Percentiles rank a stretch among this genome's conserved stretches.
phyloP scores from a whole-genome alignment of 805 yeast species.

The Nakazawaea wickerhamii region DNA sequence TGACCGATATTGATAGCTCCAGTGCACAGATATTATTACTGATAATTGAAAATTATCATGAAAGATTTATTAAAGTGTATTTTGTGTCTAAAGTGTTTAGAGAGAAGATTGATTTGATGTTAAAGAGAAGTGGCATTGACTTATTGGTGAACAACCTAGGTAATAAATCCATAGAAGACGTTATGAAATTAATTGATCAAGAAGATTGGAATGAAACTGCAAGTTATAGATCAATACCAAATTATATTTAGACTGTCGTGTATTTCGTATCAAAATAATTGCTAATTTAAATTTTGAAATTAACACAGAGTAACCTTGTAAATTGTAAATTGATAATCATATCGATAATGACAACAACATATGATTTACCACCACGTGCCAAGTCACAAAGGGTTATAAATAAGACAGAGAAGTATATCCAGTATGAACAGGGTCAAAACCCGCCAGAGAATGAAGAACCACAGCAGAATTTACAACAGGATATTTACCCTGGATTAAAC shows the following conservation, averaged over 20 bases:
- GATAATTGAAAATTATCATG: conserved; percentile 51
- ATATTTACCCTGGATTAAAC: conserved; percentile 77
- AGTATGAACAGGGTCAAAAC: conserved; percentile 8
- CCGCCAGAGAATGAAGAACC: too few relatives aligned
- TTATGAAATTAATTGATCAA: conserved; percentile 1
- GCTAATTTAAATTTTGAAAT: background rate
- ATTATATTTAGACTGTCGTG: background rate
- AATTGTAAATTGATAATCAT: background rate
- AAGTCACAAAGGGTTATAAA: conserved; percentile 14
- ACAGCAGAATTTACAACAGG: conserved; percentile 16
- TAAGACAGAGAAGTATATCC: conserved; percentile 8
- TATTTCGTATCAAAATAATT: too few relatives aligned
- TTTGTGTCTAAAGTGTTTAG: conserved; percentile 31
- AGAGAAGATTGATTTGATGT: conserved; percentile 16
- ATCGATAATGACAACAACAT: conserved; percentile 4
- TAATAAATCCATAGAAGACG: background rate
- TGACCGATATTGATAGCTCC: conserved; percentile 74
- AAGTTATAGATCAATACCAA: conserved; percentile 3
- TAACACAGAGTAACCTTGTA: too few relatives aligned
- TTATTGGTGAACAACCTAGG: background rate
- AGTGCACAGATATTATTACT: conserved; percentile 70
- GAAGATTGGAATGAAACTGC: conserved; percentile 1
- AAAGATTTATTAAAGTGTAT: conserved; percentile 48
- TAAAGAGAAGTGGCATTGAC: conserved; percentile 17
- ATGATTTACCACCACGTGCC: conserved; percentile 13